These are phyloP conservation scores for Hyaloscypha hepaticicola DNA, from an alignment of 495 filamentous ascomycete genomes.

Conservation along the genomic window DNA sequence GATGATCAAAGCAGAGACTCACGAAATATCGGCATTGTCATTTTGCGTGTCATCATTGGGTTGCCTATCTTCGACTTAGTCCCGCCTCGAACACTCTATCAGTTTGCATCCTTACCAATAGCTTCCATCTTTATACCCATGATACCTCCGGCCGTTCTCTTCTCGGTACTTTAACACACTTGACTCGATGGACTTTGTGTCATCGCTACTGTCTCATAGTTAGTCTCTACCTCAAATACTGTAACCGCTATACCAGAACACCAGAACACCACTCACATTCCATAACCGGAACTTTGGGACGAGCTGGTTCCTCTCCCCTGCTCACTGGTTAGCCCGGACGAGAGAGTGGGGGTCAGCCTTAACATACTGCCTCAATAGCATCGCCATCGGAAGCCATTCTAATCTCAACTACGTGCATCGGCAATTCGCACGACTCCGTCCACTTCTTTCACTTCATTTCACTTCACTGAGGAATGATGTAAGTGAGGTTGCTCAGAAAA, in stretches of 20 bases:
- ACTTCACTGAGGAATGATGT: background rate
- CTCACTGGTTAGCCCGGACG: background rate
- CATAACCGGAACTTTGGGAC: background rate
- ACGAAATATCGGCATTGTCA: slow-evolving; percentile 27
- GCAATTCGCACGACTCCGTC: background rate
- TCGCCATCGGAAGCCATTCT: background rate
- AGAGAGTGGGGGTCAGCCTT: background rate
- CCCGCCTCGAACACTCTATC: background rate
- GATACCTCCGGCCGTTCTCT: slow-evolving; percentile 30
- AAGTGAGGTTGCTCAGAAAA: background rate
- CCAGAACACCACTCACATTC: background rate
- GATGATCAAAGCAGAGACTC: background rate
- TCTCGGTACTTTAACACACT: slow-evolving; percentile 24
- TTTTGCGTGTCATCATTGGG: slow-evolving; percentile 29
- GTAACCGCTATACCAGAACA: background rate
- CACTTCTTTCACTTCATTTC: no score
- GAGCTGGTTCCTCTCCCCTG: background rate
- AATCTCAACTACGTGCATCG: background rate
- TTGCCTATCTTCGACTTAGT: slow-evolving; percentile 13
- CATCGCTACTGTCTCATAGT: slow-evolving; percentile 1
- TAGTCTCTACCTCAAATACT: background rate
- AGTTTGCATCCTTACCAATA: slow-evolving; percentile 23
- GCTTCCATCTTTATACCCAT: slow-evolving; percentile 27
- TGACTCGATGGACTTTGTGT: slow-evolving; percentile 23
- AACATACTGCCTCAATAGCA: background rate